phyloP scores from a whole-genome alignment of 148 eudicot genomes.

The Cornus florida region DNA sequence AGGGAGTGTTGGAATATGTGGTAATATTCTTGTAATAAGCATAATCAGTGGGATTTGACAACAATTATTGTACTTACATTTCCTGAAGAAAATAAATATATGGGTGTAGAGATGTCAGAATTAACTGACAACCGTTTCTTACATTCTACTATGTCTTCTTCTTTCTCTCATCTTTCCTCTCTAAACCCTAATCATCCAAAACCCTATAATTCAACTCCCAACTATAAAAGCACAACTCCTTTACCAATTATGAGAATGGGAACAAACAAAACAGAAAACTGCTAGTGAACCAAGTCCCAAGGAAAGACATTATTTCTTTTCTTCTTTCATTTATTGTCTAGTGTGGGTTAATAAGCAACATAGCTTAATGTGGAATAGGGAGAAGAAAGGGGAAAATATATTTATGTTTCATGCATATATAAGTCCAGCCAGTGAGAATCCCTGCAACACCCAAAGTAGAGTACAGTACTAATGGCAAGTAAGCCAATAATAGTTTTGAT shows the following conservation, averaged over 20 bases:
- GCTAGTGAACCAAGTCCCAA: background rate
- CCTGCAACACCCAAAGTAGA: background rate
- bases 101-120: too few relatives aligned
- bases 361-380: background rate
- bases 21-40: too few relatives aligned
- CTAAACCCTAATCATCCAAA: too few relatives aligned
- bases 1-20: too few relatives aligned
- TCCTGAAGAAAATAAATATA: too few relatives aligned
- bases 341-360: background rate
- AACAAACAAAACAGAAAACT: background rate
- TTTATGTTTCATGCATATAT: background rate
- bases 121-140: too few relatives aligned
- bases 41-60: too few relatives aligned
- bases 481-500: background rate
- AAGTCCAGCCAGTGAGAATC: background rate
- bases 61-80: too few relatives aligned
- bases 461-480: background rate
- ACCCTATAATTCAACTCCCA: too few relatives aligned
- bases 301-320: background rate
- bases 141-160: too few relatives aligned
- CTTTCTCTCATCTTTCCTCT: too few relatives aligned
- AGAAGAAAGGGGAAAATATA: background rate
- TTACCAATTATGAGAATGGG: background rate
- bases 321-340: background rate
- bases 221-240: slow-evolving; percentile 1